These are phyloP conservation scores for Anthracocystis panici-leucophaei DNA, from an alignment of 1,284 basidiomycete species.

Conservation along the genomic window DNA sequence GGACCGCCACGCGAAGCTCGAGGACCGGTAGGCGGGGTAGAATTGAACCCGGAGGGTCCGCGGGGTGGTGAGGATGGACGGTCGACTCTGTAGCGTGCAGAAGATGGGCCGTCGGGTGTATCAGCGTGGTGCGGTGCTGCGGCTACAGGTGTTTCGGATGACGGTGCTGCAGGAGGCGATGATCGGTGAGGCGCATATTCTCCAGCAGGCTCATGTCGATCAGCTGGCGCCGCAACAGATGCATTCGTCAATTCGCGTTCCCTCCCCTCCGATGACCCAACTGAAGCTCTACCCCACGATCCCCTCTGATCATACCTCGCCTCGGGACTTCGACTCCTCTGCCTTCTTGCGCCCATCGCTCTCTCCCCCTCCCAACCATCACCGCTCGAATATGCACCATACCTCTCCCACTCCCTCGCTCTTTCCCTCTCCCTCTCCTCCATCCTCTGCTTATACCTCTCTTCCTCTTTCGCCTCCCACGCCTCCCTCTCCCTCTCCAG, in stretches of 20 bases:
- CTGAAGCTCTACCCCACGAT: slow-evolving; percentile 15
- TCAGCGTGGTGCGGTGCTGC: slow-evolving; percentile 7
- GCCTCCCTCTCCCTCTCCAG: slow-evolving; percentile 37
- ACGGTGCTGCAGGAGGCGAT: slow-evolving; percentile 2
- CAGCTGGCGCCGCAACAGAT: neutral
- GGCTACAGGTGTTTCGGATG: slow-evolving; percentile 10
- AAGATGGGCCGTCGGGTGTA: neutral
- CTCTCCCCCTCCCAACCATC: slow-evolving; percentile 17
- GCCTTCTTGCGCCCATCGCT: slow-evolving; percentile 5
- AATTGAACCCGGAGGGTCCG: slow-evolving; percentile 30
- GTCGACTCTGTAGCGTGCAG: slow-evolving; percentile 10
- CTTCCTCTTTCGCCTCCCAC: slow-evolving; percentile 44
- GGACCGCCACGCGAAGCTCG: slow-evolving; percentile 28
- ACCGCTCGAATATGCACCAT: slow-evolving; percentile 3
- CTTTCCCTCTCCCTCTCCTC: slow-evolving; percentile 33
- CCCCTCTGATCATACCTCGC: slow-evolving; percentile 20
- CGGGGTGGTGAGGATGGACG: slow-evolving; percentile 13
- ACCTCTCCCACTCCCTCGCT: slow-evolving; percentile 16
- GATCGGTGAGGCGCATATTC: slow-evolving; percentile 2
- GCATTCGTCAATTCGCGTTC: slow-evolving; percentile 16
- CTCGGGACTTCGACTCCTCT: slow-evolving; percentile 38
- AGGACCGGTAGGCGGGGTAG: slow-evolving; percentile 40
- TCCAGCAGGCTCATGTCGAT: slow-evolving; percentile 1
- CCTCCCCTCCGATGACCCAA: slow-evolving; percentile 27
- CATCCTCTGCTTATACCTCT: slow-evolving; percentile 38